A percentile compares a stretch with the other conserved stretches of the same genome.
These are phyloP conservation scores for Wickerhamiella kazuoi DNA, from an alignment of 805 yeast species.

Conservation along the genomic window DNA sequence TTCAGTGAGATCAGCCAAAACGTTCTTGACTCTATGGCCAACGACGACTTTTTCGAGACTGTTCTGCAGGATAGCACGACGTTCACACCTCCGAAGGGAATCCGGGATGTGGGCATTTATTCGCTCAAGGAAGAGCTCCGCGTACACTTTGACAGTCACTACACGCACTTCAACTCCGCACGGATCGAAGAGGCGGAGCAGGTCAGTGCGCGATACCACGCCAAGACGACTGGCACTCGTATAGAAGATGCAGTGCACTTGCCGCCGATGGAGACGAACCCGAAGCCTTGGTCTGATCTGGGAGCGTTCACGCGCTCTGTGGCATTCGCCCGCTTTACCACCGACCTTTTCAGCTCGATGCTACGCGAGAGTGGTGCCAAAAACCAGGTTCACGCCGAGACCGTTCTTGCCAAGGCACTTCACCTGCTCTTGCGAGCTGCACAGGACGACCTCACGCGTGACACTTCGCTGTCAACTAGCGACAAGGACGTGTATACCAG, in stretches of 20 bases:
- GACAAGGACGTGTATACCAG: constrained; percentile 1
- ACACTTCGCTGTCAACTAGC: constrained; percentile 3
- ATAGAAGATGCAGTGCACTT: constrained; percentile 35
- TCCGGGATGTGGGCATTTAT: constrained; percentile 45
- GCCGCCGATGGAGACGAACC: constrained; percentile 28
- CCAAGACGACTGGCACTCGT: constrained; percentile 24
- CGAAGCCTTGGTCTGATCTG: constrained; percentile 19
- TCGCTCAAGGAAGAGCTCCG: constrained; percentile 40
- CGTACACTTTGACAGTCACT: constrained; percentile 59
- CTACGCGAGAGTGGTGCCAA: constrained; percentile 14
- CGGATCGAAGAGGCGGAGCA: constrained; percentile 70
- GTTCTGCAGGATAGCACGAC: constrained; percentile 39
- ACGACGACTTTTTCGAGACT: constrained; percentile 58
- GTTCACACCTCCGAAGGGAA: constrained; percentile 41
- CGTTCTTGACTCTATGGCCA: constrained; percentile 58
- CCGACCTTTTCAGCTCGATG: constrained; percentile 6
- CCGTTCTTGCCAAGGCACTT: constrained; percentile 37
- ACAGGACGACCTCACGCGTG: constrained; percentile 21
- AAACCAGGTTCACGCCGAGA: constrained; percentile 32
- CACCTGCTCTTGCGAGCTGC: constrained; percentile 54
- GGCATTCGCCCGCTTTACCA: constrained; percentile 15
- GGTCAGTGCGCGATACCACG: constrained; percentile 34
- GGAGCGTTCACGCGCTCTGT: constrained; percentile 15
- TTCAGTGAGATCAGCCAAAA: constrained; percentile 51
- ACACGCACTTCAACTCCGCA: constrained; percentile 57